phyloP scores from a whole-genome alignment of 2,329 filamentous ascomycete species.

The Sporothrix luriei region DNA sequence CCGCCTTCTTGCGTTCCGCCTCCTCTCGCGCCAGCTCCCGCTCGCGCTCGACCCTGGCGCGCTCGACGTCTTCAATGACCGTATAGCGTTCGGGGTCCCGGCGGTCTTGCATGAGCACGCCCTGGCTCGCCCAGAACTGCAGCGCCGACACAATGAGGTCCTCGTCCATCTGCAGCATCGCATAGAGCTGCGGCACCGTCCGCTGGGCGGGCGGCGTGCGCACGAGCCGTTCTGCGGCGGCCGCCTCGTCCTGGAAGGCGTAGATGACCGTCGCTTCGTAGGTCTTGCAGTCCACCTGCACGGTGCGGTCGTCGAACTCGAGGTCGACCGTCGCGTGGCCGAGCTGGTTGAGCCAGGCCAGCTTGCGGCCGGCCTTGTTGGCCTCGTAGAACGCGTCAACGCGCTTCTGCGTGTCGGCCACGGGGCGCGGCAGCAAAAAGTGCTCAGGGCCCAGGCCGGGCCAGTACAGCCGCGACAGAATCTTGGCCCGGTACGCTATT shows the following conservation, averaged over 20 bases:
- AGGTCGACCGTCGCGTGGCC: constrained; percentile 80
- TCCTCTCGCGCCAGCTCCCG: constrained; percentile 38
- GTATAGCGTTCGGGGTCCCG: constrained; percentile 58
- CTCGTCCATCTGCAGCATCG: constrained; percentile 70
- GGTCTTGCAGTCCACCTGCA: constrained; percentile 72
- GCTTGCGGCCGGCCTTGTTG: constrained; percentile 79
- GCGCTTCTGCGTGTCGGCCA: constrained; percentile 63
- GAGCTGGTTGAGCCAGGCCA: constrained; percentile 84
- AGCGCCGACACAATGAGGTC: constrained; percentile 69
- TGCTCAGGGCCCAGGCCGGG: constrained; percentile 72
- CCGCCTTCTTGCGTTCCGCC: neutral
- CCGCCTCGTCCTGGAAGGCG: constrained; percentile 65
- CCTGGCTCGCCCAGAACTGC: constrained; percentile 70
- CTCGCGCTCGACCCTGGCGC: constrained; percentile 39
- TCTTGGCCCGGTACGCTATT: constrained; percentile 69
- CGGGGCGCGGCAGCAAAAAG: constrained; percentile 64
- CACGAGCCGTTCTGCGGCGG: constrained; percentile 32
- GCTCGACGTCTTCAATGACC: constrained; percentile 63
- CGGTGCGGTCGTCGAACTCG: constrained; percentile 76
- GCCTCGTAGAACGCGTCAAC: constrained; percentile 78
- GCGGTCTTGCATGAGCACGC: constrained; percentile 57
- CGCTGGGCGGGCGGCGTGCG: constrained; percentile 44
- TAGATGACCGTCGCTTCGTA: constrained; percentile 89
- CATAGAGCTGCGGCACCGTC: constrained; percentile 55
- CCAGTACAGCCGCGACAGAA: constrained; percentile 93